A percentile compares a stretch with the other conserved stretches of the same genome.
Conservation (phyloP, 1,284 basidiomycete species). For the Melampsora americana region DNA sequence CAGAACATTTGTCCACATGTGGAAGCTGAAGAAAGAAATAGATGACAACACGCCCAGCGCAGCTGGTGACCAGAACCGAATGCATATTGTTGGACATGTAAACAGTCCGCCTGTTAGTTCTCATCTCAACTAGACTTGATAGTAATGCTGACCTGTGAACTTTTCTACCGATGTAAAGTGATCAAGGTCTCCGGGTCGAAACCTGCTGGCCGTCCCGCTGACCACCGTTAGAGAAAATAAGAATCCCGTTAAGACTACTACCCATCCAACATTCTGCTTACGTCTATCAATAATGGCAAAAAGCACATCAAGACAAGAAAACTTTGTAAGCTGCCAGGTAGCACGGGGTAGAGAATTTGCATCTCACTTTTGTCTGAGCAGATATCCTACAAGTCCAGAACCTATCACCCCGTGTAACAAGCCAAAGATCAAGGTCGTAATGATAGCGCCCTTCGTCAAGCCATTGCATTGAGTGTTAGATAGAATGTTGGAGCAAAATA, state of each 20-base stretch:
- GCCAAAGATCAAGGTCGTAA: constrained; percentile 5
- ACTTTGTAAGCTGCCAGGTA: neutral
- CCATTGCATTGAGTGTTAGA: constrained; percentile 41
- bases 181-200: constrained; percentile 14
- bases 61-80: constrained; percentile 9
- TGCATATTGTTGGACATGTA: neutral
- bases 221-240: constrained; percentile 21
- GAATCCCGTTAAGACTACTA: constrained; percentile 15
- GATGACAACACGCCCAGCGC: constrained; percentile 35
- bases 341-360: neutral
- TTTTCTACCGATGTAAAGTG: constrained; percentile 28
- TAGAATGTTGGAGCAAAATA: constrained; percentile 39
- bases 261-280: neutral
- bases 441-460: constrained; percentile 26
- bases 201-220: constrained; percentile 30
- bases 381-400: constrained; percentile 23
- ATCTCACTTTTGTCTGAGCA: constrained; percentile 23
- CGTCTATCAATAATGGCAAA: neutral
- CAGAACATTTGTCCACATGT: constrained; percentile 7
- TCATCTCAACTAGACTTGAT: neutral
- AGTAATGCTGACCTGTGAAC: constrained; percentile 21
- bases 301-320: neutral
- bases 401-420: constrained; percentile 19
- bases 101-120: neutral
- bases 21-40: constrained; percentile 33